These are phyloP conservation scores for Ophiocordyceps australis DNA, from an alignment of 2,329 filamentous ascomycete genomes.

Conservation along the genomic window DNA sequence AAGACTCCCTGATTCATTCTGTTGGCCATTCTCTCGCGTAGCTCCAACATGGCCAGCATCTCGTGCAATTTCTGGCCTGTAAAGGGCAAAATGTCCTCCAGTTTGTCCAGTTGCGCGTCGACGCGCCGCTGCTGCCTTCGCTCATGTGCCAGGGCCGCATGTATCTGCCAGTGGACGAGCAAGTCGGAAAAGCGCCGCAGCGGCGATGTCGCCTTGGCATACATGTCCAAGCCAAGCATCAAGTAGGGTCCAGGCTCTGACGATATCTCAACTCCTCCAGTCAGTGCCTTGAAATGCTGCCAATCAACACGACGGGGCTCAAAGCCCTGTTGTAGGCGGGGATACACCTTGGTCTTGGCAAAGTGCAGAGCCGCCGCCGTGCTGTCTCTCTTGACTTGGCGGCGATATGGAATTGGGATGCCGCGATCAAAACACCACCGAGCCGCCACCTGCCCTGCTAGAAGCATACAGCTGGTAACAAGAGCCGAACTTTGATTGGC, in stretches of 20 bases:
- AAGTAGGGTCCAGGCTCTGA: conserved; percentile 35
- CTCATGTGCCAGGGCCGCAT: conserved; percentile 33
- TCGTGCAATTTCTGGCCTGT: conserved; percentile 17
- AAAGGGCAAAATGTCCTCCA: conserved; percentile 26
- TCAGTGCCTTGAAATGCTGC: conserved; percentile 11
- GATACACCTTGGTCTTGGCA: conserved; percentile 15
- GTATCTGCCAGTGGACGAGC: conserved; percentile 48
- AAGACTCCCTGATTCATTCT: conserved; percentile 22
- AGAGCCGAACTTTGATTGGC: conserved; percentile 13
- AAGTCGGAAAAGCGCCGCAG: conserved; percentile 47
- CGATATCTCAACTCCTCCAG: conserved; percentile 32
- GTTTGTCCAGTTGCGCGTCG: conserved; percentile 8
- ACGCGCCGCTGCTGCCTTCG: conserved; percentile 12
- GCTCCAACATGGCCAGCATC: conserved; percentile 28
- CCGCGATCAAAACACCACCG: conserved; percentile 38
- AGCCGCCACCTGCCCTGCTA: conserved; percentile 43
- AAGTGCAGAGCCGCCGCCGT: conserved; percentile 18
- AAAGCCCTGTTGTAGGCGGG: conserved; percentile 11
- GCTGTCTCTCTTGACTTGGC: conserved; percentile 21
- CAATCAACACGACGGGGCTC: conserved; percentile 13
- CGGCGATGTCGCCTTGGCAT: conserved; percentile 46
- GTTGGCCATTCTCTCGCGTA: conserved; percentile 32
- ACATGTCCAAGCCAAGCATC: conserved; percentile 38
- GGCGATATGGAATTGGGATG: conserved; percentile 41
- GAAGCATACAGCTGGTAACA: conserved; percentile 31